Evolutionary conservation across 768 basidiomycete species (phyloP).

Genomic region (Suillus ampliporus): DNA sequence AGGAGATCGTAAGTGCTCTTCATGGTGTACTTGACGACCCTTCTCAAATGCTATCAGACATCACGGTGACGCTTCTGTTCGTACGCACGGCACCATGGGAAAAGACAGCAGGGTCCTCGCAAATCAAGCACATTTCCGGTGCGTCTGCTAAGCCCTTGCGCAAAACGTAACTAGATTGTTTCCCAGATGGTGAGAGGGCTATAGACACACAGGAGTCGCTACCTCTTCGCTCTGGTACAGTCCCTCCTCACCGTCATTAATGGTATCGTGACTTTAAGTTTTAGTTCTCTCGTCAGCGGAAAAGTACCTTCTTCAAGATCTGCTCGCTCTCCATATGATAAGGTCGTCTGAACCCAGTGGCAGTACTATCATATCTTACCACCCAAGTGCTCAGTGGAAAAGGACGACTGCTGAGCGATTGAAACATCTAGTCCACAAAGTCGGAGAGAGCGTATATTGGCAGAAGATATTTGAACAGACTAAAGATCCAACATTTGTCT

Average conservation of each 20-base stretch:
- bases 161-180: constrained; percentile 1
- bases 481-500: constrained; percentile 39
- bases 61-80: constrained; percentile 54
- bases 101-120: constrained; percentile 25
- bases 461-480: constrained; percentile 36
- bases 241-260: not conserved
- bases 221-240: constrained; percentile 14
- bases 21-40: not conserved
- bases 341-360: constrained; percentile 27
- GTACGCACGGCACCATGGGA: constrained; percentile 43
- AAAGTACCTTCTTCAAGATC: constrained; percentile 39
- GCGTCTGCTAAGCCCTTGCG: not conserved
- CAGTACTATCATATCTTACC: constrained; percentile 43
- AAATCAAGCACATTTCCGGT: constrained; percentile 16
- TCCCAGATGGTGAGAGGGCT: constrained; percentile 16
- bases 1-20: constrained; percentile 51
- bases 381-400: constrained; percentile 30
- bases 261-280: too few relatives aligned
- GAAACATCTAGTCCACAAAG: constrained; percentile 36
- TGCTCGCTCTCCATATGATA: constrained; percentile 47
- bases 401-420: constrained; percentile 36
- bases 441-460: constrained; percentile 45
- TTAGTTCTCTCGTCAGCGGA: constrained; percentile 13
- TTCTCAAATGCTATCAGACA: constrained; percentile 37
- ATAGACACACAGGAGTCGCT: constrained; percentile 24